phyloP scores from a whole-genome alignment of 140 eudicot genomes.

The Senecio squalidus region DNA sequence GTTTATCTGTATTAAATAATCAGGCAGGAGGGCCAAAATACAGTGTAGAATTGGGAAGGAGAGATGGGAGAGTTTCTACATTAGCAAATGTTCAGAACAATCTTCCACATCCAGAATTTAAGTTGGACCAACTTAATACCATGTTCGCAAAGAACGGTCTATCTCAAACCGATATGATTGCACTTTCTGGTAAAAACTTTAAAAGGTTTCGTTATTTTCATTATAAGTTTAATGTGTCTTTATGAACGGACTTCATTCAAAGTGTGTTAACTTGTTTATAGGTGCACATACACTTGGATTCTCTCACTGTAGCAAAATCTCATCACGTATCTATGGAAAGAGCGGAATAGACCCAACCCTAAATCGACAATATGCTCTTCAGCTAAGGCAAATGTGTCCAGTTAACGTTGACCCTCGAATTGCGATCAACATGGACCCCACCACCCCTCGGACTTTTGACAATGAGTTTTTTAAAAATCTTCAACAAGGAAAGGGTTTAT shows the following conservation, averaged over 20 bases:
- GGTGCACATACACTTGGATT: constrained; percentile 57
- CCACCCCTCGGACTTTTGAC: constrained; percentile 48
- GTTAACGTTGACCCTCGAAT: constrained; percentile 36
- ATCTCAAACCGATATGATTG: constrained; percentile 59
- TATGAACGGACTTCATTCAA: background rate
- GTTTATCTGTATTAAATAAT: background rate
- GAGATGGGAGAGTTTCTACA: constrained; percentile 68
- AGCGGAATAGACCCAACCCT: constrained; percentile 39
- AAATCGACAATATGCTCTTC: constrained; percentile 32
- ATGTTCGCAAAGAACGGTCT: constrained; percentile 51
- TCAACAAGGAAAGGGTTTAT: constrained; percentile 44
- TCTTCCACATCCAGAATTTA: constrained; percentile 50
- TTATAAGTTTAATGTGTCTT: background rate
- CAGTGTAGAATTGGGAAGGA: constrained; percentile 66
- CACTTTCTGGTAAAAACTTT: constrained; percentile 52
- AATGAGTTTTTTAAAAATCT: constrained; percentile 48
- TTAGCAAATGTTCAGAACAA: constrained; percentile 41
- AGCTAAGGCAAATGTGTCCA: constrained; percentile 47
- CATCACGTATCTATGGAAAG: constrained; percentile 29
- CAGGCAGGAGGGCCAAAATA: constrained; percentile 78
- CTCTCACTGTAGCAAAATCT: constrained; percentile 39
- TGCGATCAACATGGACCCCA: constrained; percentile 58
- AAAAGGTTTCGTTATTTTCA: background rate
- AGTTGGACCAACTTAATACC: constrained; percentile 48
- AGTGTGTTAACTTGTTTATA: background rate